Evolutionary conservation across 495 filamentous ascomycete species (phyloP).

Genomic region (Talaromyces proteolyticus): DNA sequence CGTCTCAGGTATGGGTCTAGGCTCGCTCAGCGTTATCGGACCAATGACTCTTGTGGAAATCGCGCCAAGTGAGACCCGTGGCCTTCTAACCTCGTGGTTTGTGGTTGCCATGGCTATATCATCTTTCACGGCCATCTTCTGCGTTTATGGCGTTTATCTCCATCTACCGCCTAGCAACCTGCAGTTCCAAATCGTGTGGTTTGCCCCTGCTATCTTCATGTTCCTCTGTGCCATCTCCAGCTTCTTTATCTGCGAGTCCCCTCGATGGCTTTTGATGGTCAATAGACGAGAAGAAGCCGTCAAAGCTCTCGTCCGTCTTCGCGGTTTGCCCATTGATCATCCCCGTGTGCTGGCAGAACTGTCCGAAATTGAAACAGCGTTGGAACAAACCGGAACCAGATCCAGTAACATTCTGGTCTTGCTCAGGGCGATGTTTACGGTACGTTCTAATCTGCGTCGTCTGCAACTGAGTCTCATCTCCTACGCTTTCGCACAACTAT

Average conservation of each 20-base stretch:
- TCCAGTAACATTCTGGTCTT: background rate
- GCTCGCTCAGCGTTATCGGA: slow-evolving; percentile 7
- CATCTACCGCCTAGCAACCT: slow-evolving; percentile 7
- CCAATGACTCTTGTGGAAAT: slow-evolving; percentile 13
- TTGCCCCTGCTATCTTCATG: slow-evolving; percentile 41
- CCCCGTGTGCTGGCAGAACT: slow-evolving; percentile 51
- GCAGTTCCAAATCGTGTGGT: slow-evolving; percentile 12
- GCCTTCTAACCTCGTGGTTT: slow-evolving; percentile 13
- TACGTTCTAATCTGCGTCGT: slow-evolving; percentile 11
- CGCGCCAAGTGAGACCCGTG: slow-evolving; percentile 8
- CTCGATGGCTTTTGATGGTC: slow-evolving; percentile 61
- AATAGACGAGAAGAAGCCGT: slow-evolving; percentile 50
- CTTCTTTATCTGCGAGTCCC: slow-evolving; percentile 61
- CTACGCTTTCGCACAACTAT: slow-evolving; percentile 13
- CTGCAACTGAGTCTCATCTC: slow-evolving; percentile 8
- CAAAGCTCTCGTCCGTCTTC: slow-evolving; percentile 47
- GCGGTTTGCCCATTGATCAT: slow-evolving; percentile 49
- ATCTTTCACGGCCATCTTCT: slow-evolving; percentile 1
- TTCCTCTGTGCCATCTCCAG: slow-evolving; percentile 32
- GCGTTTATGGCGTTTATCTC: slow-evolving; percentile 6
- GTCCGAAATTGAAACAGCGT: slow-evolving; percentile 49
- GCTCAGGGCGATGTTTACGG: slow-evolving; percentile 9
- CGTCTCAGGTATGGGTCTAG: slow-evolving; percentile 14
- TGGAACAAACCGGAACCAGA: background rate
- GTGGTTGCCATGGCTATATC: slow-evolving; percentile 8